A percentile compares a stretch with the other conserved stretches of the same genome.
Conservation (phyloP, 805 yeast genomes). For the Clavispora fructus region DNA sequence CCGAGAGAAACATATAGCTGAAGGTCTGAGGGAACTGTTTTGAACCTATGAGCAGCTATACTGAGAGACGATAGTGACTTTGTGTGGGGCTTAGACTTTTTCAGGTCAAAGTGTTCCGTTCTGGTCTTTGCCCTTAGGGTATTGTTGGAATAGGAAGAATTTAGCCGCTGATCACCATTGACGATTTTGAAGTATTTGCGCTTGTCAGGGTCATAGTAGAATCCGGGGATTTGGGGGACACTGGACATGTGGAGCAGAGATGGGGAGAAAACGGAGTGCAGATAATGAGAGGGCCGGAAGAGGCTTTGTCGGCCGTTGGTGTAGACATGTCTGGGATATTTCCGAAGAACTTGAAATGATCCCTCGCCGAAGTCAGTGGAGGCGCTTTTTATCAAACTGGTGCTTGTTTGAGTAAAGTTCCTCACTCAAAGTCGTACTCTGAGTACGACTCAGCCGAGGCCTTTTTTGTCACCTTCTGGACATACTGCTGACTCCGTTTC, state of each 20-base stretch:
- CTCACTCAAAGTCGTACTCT: slow-evolving; percentile 14
- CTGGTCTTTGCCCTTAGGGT: not conserved
- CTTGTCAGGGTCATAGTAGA: slow-evolving; percentile 23
- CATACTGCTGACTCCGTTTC: slow-evolving; percentile 20
- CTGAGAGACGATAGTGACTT: not conserved
- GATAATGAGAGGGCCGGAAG: not conserved
- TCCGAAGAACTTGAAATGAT: not conserved
- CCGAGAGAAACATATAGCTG: not conserved
- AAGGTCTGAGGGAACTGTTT: not conserved
- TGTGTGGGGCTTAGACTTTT: not conserved
- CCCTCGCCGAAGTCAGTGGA: not conserved
- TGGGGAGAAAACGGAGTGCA: not conserved
- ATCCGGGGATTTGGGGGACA: slow-evolving; percentile 27
- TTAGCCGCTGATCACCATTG: slow-evolving; percentile 22
- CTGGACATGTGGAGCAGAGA: not conserved
- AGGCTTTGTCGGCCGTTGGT: too few relatives aligned
- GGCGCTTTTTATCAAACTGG: too few relatives aligned
- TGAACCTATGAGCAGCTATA: not conserved
- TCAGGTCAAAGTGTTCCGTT: not conserved
- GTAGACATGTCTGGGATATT: too few relatives aligned
- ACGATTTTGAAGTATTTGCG: slow-evolving; percentile 28
- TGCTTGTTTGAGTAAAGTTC: too few relatives aligned
- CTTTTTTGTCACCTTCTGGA: slow-evolving; percentile 7
- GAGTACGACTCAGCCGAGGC: slow-evolving; percentile 14
- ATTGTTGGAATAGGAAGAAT: slow-evolving; percentile 25